Conservation (phyloP, 306 rosid species). For the Ormosia emarginata region DNA sequence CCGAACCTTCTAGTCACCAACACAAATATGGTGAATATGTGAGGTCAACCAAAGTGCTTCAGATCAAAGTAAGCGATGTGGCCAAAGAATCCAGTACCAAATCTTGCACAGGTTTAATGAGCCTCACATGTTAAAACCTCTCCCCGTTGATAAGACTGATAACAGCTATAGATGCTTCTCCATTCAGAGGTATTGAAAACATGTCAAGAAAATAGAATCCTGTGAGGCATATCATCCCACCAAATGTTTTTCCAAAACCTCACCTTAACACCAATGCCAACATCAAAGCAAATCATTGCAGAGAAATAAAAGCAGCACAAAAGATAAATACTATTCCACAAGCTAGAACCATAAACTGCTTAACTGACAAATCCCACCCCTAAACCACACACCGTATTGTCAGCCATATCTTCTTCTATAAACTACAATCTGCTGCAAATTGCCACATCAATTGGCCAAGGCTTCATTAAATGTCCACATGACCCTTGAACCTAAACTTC, state of each 20-base stretch:
- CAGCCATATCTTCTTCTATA: not conserved
- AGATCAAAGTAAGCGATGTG: not conserved
- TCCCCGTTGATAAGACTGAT: not conserved
- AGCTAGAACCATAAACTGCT: not conserved
- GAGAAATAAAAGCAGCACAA: not conserved
- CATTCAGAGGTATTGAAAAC: not conserved
- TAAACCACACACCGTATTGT: not conserved
- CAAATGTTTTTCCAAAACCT: not conserved
- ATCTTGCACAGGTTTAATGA: not conserved
- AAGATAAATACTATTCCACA: not conserved
- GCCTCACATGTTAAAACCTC: not conserved
- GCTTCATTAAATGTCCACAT: not conserved
- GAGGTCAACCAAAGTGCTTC: not conserved
- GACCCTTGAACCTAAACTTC: not conserved
- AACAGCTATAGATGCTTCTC: not conserved
- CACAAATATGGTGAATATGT: not conserved
- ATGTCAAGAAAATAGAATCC: not conserved
- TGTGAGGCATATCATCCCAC: not conserved
- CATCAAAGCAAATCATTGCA: not conserved
- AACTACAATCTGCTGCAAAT: not conserved
- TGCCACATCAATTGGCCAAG: not conserved
- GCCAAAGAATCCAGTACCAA: not conserved
- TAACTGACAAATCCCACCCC: not conserved
- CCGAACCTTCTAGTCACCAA: not conserved
- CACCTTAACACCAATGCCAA: not conserved